Evolutionary conservation across 495 filamentous ascomycete genomes (phyloP).

Genomic region (Annulohypoxylon nitens): DNA sequence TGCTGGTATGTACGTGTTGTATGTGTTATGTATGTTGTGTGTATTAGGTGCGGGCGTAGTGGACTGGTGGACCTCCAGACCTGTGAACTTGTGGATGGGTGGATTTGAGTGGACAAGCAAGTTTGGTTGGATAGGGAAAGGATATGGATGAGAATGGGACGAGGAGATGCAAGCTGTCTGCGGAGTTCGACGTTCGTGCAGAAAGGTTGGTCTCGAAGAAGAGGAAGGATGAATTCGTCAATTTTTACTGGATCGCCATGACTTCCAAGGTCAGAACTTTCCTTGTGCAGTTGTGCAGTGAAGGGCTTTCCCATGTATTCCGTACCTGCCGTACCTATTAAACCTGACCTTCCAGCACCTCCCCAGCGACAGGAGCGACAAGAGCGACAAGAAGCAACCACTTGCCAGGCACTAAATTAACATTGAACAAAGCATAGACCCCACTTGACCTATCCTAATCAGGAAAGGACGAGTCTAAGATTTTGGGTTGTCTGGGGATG

Average conservation of each 20-base stretch:
- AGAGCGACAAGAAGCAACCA: not conserved
- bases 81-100: constrained; percentile 6
- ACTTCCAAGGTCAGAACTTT: constrained; percentile 11
- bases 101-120: constrained; percentile 26
- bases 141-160: constrained; percentile 21
- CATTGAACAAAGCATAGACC: constrained; percentile 28
- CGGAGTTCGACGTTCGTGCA: constrained; percentile 40
- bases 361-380: not conserved
- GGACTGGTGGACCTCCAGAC: not conserved
- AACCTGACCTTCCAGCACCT: constrained; percentile 22
- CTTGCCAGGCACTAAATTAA: constrained; percentile 26
- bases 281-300: not conserved
- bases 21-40: constrained; percentile 19
- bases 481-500: constrained; percentile 46
- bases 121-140: constrained; percentile 22
- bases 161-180: constrained; percentile 31
- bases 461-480: constrained; percentile 33
- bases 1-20: constrained; percentile 24
- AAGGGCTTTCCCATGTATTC: not conserved
- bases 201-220: constrained; percentile 36
- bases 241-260: constrained; percentile 26
- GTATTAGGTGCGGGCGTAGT: constrained; percentile 30
- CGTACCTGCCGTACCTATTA: constrained; percentile 15
- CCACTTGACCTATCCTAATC: constrained; percentile 37
- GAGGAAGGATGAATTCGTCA: constrained; percentile 18